Evolutionary conservation across 164 flowering plant genomes (phyloP).

Genomic region (Chloranthus sessilifolius): DNA sequence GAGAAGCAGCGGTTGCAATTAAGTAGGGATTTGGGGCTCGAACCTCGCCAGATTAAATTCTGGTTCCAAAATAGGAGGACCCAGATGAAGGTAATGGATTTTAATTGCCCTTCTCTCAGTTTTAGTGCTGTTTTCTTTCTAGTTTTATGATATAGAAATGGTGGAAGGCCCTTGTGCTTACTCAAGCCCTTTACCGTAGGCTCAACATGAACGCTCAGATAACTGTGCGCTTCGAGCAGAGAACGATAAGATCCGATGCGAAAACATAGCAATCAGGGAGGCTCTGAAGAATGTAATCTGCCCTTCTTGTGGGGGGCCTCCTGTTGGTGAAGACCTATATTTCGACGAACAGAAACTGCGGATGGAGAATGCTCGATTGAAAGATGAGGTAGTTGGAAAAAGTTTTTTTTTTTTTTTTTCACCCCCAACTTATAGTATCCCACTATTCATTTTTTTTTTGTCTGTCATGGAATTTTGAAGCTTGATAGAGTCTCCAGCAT

Average conservation of each 20-base stretch:
- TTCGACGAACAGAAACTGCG: slow-evolving; percentile 74
- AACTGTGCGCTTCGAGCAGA: slow-evolving; percentile 61
- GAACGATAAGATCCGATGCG: slow-evolving; percentile 77
- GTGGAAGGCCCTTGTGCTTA: too few relatives aligned
- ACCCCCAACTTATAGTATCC: neutral
- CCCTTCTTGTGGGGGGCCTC: slow-evolving; percentile 80
- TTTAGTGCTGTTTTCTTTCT: too few relatives aligned
- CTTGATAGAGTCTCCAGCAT: slow-evolving; percentile 80
- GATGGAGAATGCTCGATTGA: slow-evolving; percentile 51
- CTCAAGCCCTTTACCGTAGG: slow-evolving; percentile 43
- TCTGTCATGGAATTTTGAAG: slow-evolving; percentile 25
- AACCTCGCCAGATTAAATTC: slow-evolving; percentile 84
- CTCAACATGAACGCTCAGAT: slow-evolving; percentile 72
- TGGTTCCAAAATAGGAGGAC: slow-evolving; percentile 92
- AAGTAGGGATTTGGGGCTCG: slow-evolving; percentile 64
- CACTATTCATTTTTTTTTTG: neutral
- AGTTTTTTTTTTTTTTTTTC: neutral
- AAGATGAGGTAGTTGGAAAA: slow-evolving; percentile 21
- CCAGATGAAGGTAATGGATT: slow-evolving; percentile 60
- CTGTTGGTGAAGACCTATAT: slow-evolving; percentile 47
- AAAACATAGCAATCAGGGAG: slow-evolving; percentile 76
- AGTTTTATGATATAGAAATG: too few relatives aligned
- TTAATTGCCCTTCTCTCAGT: too few relatives aligned
- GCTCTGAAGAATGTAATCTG: slow-evolving; percentile 77
- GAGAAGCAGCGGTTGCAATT: slow-evolving; percentile 66